Percentiles rank a stretch among this genome's conserved stretches.
These are phyloP conservation scores for Penicillium oxalicum DNA, from an alignment of 2,329 filamentous ascomycete genomes.

Conservation along the genomic window DNA sequence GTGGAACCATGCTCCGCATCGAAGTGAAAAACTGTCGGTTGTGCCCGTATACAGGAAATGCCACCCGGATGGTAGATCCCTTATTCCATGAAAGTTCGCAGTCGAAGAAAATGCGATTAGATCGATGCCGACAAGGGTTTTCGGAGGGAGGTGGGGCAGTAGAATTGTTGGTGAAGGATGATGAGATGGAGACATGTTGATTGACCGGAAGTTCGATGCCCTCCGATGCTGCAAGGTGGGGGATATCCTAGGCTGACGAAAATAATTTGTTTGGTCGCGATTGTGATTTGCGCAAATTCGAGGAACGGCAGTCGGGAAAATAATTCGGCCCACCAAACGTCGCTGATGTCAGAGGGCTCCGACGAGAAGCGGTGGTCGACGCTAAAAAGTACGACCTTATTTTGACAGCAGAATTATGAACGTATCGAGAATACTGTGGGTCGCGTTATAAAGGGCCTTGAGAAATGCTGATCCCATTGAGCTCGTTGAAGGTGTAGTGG, in stretches of 20 bases:
- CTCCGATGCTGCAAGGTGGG: not conserved
- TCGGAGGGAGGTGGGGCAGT: slow-evolving; percentile 41
- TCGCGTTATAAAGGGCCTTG: no score
- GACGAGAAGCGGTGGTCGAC: not conserved
- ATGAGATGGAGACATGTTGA: slow-evolving; percentile 17
- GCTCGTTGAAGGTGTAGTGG: no score
- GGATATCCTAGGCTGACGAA: not conserved
- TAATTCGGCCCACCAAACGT: not conserved
- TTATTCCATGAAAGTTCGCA: slow-evolving; percentile 56
- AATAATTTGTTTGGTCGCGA: not conserved
- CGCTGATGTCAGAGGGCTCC: slow-evolving; percentile 1
- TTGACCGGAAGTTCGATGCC: not conserved
- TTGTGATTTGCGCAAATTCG: not conserved
- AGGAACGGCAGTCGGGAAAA: slow-evolving; percentile 2
- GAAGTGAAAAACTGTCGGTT: slow-evolving; percentile 53
- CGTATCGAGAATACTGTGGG: not conserved
- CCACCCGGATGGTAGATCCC: slow-evolving; percentile 51
- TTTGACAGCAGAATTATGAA: not conserved
- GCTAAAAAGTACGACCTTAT: not conserved
- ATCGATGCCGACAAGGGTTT: slow-evolving; percentile 48
- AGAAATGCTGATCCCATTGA: no score
- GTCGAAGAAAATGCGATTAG: slow-evolving; percentile 58
- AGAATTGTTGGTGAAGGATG: slow-evolving; percentile 39
- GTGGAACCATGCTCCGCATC: slow-evolving; percentile 58
- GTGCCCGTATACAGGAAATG: slow-evolving; percentile 59